Conservation (phyloP, 2,329 filamentous ascomycete genomes). For the Hypoxylon sp. region DNA sequence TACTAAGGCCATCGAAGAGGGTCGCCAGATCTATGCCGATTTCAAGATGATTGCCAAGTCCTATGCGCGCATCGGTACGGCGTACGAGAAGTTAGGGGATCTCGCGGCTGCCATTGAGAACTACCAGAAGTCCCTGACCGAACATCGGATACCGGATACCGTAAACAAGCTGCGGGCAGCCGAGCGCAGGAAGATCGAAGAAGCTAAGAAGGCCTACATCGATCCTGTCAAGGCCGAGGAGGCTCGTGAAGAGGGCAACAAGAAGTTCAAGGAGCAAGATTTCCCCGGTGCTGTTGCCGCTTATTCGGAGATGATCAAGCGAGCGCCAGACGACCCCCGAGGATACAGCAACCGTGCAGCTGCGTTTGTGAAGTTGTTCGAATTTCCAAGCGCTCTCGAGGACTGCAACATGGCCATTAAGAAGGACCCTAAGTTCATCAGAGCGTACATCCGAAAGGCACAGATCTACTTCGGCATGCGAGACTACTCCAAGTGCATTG, state of each 20-base stretch:
- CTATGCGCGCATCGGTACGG: slow-evolving; percentile 94
- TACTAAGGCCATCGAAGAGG: slow-evolving; percentile 89
- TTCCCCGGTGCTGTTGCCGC: slow-evolving; percentile 96
- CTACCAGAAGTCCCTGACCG: slow-evolving; percentile 94
- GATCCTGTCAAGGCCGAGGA: slow-evolving; percentile 94
- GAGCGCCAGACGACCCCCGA: slow-evolving; percentile 90
- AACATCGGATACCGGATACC: slow-evolving; percentile 95
- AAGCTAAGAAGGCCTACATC: slow-evolving; percentile 84
- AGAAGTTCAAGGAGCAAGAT: slow-evolving; percentile 96
- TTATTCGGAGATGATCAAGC: slow-evolving; percentile 97
- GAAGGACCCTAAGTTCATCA: slow-evolving; percentile 91
- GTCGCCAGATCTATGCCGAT: slow-evolving; percentile 89
- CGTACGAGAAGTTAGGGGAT: slow-evolving; percentile 92
- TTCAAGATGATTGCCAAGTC: slow-evolving; percentile 99
- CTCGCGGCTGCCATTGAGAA: slow-evolving; percentile 84
- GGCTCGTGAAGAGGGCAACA: slow-evolving; percentile 93
- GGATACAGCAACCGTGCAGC: slow-evolving; percentile 98
- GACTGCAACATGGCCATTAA: slow-evolving; percentile 95
- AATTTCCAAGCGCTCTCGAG: slow-evolving; percentile 92
- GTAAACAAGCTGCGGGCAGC: slow-evolving; percentile 91
- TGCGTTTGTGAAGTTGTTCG: slow-evolving; percentile 95
- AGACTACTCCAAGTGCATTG: slow-evolving; percentile 95
- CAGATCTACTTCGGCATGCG: slow-evolving; percentile 98
- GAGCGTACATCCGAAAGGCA: slow-evolving; percentile 96
- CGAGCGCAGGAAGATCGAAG: slow-evolving; percentile 87